Evolutionary conservation across 257 asterid species (phyloP).

Genomic region (Solanum virginianum): DNA sequence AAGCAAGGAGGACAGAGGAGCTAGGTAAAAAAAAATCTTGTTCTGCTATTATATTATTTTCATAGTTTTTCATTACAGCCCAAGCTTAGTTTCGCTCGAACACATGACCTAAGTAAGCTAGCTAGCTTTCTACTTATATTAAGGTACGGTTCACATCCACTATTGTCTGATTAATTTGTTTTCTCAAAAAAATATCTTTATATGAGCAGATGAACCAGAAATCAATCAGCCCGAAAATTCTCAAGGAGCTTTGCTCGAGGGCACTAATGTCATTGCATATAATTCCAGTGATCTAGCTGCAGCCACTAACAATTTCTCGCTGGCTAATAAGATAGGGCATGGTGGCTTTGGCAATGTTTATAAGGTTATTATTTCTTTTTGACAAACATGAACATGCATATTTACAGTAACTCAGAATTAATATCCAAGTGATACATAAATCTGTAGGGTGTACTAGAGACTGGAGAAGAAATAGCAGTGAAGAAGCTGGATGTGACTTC

Average conservation of each 20-base stretch:
- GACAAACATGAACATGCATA: not conserved
- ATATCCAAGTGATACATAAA: not conserved
- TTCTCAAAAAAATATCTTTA: not conserved
- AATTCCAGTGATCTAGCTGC: slow-evolving; percentile 2
- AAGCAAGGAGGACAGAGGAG: not conserved
- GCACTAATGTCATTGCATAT: not conserved
- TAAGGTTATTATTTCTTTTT: slow-evolving; percentile 6
- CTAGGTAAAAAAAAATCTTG: not conserved
- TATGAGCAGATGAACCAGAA: not conserved
- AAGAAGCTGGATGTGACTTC: slow-evolving; percentile 21
- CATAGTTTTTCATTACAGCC: not conserved
- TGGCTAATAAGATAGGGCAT: slow-evolving; percentile 26
- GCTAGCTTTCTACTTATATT: not conserved
- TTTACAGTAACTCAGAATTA: not conserved
- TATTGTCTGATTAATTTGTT: not conserved
- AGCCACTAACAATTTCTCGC: slow-evolving; percentile 25
- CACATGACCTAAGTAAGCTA: not conserved
- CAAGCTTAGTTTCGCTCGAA: not conserved
- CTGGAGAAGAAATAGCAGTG: slow-evolving; percentile 24
- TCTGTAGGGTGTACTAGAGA: slow-evolving; percentile 12
- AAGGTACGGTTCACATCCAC: not conserved
- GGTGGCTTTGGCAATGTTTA: slow-evolving; percentile 47
- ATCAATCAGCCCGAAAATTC: not conserved
- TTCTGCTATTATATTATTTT: not conserved
- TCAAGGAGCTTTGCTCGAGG: not conserved